Evolutionary conservation across 179 eudicot genomes (phyloP), one percentile per base, ranked within the genome.

Genomic region (Amaranthus tricolor): DNA sequence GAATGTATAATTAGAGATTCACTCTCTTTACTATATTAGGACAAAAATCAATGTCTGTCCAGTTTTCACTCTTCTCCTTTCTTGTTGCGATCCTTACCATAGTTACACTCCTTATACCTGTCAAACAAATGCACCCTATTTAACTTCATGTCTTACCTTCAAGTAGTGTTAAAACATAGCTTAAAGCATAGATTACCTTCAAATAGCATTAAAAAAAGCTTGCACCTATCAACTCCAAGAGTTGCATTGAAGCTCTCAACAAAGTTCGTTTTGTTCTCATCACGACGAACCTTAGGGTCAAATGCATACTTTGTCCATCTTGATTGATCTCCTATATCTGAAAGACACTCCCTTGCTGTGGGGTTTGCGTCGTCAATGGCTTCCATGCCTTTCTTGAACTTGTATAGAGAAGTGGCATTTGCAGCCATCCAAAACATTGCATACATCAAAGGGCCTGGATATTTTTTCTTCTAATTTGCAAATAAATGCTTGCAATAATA

Each of bases 241-340:
- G 62, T 59, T n/a, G 62, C 62, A 59, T 59, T 59, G 62, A 59
- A 59, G 20, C 62, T 59, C 40, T 59, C 62, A 2, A 59, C 62
- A 59, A 59, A 59, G 31, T 59, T 59, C 0, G 43, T 59, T 3
- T 19, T 59, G n/a, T 20, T 59, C 31, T 59, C 62, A 19, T 59
- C 14, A 7, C 12, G 17, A 40, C 14, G 20, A 7, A 59, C 20
- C 11, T 17, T 19, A 2, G 62, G 62, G 11, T 59, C 62, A 59
- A 59, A 59, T 5, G n/a, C n/a, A 3, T 59, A 40, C 9, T 9
- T 59, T 19, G 40, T 17, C 62, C n/a, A n/a, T n/a, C n/a, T n/a
- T n/a, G n/a, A n/a, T n/a, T n/a, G n/a, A n/a, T n/a, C n/a, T n/a
- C n/a, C 62, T 8, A 59, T 11, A 1, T 59, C 20, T 6, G 62